Conservation (phyloP, 2,329 filamentous ascomycete genomes). For the Elsinoe ampelina region DNA sequence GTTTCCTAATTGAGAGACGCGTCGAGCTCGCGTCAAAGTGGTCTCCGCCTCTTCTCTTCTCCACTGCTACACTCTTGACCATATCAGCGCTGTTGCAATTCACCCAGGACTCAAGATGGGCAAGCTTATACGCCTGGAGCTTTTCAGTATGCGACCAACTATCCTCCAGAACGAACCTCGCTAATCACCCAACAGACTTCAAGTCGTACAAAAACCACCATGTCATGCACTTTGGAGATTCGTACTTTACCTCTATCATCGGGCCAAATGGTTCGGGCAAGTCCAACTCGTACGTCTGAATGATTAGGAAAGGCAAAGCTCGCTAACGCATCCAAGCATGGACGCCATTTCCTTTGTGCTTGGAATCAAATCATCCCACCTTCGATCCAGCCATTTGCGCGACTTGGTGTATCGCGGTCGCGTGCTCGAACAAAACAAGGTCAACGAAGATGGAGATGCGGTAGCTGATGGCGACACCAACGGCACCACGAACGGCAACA, state of each 20-base stretch:
- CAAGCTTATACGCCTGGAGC: slow-evolving; percentile 87
- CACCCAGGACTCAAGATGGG: slow-evolving; percentile 57
- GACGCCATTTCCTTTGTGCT: slow-evolving; percentile 98
- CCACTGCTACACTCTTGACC: not conserved
- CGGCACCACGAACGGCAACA: slow-evolving; percentile 35
- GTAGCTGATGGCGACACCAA: slow-evolving; percentile 30
- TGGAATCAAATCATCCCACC: slow-evolving; percentile 95
- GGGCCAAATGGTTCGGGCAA: slow-evolving; percentile 99
- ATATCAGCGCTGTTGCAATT: not conserved
- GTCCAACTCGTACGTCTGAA: slow-evolving; percentile 73
- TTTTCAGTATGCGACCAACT: slow-evolving; percentile 72
- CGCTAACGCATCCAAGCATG: slow-evolving; percentile 48
- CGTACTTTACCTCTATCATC: slow-evolving; percentile 98
- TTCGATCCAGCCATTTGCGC: slow-evolving; percentile 85
- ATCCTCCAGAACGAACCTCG: too few relatives aligned
- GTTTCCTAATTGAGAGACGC: slow-evolving; percentile 5
- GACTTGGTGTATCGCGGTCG: slow-evolving; percentile 94
- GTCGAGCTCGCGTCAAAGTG: slow-evolving; percentile 2
- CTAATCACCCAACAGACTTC: slow-evolving; percentile 58
- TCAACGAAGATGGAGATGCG: slow-evolving; percentile 82
- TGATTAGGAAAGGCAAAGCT: not conserved
- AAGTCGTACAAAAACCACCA: slow-evolving; percentile 99
- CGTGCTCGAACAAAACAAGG: slow-evolving; percentile 82
- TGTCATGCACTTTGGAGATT: slow-evolving; percentile 87
- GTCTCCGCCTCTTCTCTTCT: not conserved